phyloP scores from a whole-genome alignment of 2,329 filamentous ascomycete genomes.

The Fusarium annulatum region DNA sequence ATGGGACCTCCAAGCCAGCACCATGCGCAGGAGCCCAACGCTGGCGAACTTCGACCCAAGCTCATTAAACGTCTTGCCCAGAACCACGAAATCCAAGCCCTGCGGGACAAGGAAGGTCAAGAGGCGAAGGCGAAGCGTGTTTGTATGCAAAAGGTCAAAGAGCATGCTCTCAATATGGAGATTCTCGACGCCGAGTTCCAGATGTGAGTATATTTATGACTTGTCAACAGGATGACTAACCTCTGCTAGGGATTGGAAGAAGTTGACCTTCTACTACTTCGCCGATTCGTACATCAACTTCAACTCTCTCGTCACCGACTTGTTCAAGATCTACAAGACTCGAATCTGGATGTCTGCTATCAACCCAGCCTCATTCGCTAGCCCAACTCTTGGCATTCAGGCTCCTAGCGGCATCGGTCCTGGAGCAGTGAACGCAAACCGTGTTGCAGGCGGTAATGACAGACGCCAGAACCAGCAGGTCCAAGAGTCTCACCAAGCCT shows the following conservation, averaged over 20 bases:
- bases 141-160: constrained; percentile 95
- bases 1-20: constrained; percentile 82
- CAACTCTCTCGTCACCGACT: constrained; percentile 94
- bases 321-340: constrained; percentile 99
- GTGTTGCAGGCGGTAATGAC: constrained; percentile 56
- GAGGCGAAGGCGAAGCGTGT: constrained; percentile 97
- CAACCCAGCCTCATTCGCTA: constrained; percentile 95
- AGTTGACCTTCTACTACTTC: constrained; percentile 99
- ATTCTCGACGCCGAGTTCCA: constrained; percentile 99
- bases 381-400: constrained; percentile 77
- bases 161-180: constrained; percentile 96
- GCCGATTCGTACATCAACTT: constrained; percentile 99
- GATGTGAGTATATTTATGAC: constrained; percentile 73
- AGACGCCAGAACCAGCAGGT: constrained; percentile 62
- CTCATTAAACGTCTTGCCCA: constrained; percentile 96
- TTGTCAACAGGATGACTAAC: constrained; percentile 7
- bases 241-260: constrained; percentile 89
- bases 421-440: constrained; percentile 70
- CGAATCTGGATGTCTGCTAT: constrained; percentile 99
- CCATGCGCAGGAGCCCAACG: constrained; percentile 75
- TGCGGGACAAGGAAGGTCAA: constrained; percentile 96
- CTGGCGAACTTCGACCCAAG: constrained; percentile 89
- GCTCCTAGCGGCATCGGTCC: constrained; percentile 75
- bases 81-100: constrained; percentile 85
- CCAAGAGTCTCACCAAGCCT: constrained; percentile 48